Evolutionary conservation across 2,329 filamentous ascomycete genomes (phyloP).

Genomic region (Microsporum ferrugineum): DNA sequence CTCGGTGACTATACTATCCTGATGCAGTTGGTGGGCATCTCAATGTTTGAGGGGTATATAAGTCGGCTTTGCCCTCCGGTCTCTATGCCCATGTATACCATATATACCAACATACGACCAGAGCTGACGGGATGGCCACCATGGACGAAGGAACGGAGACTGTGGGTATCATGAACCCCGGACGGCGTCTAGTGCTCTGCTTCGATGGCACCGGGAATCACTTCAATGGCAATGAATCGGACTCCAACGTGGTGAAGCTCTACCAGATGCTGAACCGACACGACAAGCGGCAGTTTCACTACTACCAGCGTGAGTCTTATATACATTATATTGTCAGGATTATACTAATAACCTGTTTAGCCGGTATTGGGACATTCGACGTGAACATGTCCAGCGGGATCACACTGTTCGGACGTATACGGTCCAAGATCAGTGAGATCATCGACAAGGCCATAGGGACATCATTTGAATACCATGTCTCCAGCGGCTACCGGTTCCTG

Average conservation of each 20-base stretch:
- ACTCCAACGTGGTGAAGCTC: constrained; percentile 46
- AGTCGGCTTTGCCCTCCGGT: not conserved
- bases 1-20: not conserved
- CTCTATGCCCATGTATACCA: not conserved
- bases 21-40: not conserved
- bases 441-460: constrained; percentile 15
- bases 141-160: constrained; percentile 1
- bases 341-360: not conserved
- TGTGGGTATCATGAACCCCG: not conserved
- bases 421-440: constrained; percentile 9
- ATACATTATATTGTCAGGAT: not conserved
- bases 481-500: constrained; percentile 43
- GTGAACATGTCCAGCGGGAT: constrained; percentile 7
- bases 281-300: constrained; percentile 15
- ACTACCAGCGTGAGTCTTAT: constrained; percentile 15
- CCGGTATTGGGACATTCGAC: constrained; percentile 16
- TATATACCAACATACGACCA: not conserved
- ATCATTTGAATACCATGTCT: constrained; percentile 42
- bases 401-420: constrained; percentile 10
- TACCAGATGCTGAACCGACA: constrained; percentile 31
- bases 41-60: not conserved
- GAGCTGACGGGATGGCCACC: not conserved
- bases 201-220: constrained; percentile 23
- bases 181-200: constrained; percentile 15
- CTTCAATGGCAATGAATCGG: constrained; percentile 28